A percentile compares a stretch with the other conserved stretches of the same genome.
Evolutionary conservation across 2,329 filamentous ascomycete species (phyloP).

Genomic region (Aspergillus latus): DNA sequence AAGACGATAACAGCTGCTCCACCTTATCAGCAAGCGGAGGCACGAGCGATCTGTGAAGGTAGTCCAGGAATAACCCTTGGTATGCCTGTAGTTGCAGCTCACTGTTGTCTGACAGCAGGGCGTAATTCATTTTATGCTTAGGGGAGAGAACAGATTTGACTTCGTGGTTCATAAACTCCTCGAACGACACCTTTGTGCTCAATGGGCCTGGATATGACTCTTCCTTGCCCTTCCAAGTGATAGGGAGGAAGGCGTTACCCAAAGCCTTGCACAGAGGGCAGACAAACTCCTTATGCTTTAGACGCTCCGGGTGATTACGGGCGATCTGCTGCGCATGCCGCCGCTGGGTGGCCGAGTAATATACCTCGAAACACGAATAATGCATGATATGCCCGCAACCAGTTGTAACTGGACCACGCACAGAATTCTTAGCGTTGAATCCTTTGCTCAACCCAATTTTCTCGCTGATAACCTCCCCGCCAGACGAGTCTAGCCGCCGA

Average conservation of each 20-base stretch:
- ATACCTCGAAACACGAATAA: conserved; percentile 90
- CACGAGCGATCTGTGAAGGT: conserved; percentile 53
- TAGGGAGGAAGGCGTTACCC: conserved; percentile 90
- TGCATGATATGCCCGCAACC: conserved; percentile 99
- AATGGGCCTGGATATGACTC: conserved; percentile 77
- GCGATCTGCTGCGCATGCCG: conserved; percentile 92
- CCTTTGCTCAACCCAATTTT: conserved; percentile 85
- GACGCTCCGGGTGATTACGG: conserved; percentile 83
- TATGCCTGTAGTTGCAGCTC: conserved; percentile 37
- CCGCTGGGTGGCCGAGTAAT: conserved; percentile 77
- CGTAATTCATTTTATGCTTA: conserved; percentile 50
- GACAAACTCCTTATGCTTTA: conserved; percentile 81
- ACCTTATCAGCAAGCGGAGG: conserved; percentile 48
- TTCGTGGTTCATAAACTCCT: conserved; percentile 65
- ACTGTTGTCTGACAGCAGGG: conserved; percentile 41
- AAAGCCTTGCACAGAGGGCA: conserved; percentile 96
- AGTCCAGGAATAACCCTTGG: conserved; percentile 53
- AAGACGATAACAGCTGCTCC: conserved; percentile 32
- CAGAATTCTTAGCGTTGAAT: conserved; percentile 68
- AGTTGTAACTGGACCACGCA: conserved; percentile 76
- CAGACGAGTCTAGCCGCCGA: conserved; percentile 71
- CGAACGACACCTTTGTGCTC: conserved; percentile 60
- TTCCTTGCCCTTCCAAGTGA: conserved; percentile 91
- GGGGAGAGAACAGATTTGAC: conserved; percentile 52
- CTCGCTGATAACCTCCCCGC: conserved; percentile 69